A percentile compares a stretch with the other conserved stretches of the same genome.
phyloP scores from a whole-genome alignment of 805 yeast species.

The Yarrowia divulgata region DNA sequence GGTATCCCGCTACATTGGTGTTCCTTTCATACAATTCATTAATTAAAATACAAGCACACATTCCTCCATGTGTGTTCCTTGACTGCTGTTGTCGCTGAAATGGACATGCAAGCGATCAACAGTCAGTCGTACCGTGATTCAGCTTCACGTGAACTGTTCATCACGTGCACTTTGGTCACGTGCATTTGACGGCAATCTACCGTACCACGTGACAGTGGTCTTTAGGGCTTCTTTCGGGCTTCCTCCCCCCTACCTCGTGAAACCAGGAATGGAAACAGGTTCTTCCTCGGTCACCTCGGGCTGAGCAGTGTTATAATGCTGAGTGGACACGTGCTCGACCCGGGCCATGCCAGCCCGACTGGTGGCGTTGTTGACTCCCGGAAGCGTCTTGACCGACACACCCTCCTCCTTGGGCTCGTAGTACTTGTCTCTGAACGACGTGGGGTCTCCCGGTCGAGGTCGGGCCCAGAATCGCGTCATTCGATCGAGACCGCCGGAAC shows the following conservation, averaged over 20 bases:
- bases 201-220: no score
- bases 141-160: no score
- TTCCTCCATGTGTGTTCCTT: no score
- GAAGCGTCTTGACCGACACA: slow-evolving; percentile 39
- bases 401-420: slow-evolving; percentile 63
- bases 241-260: neutral
- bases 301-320: slow-evolving; percentile 31
- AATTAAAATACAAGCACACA: neutral
- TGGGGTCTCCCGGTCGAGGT: slow-evolving; percentile 87
- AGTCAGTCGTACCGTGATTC: no score
- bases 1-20: no score
- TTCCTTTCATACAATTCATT: neutral
- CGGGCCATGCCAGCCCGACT: slow-evolving; percentile 30
- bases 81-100: no score
- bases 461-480: slow-evolving; percentile 94
- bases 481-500: slow-evolving; percentile 93
- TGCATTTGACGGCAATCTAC: no score
- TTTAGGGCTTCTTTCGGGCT: no score
- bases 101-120: no score
- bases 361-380: slow-evolving; percentile 36
- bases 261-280: slow-evolving; percentile 28
- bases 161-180: no score
- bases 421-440: slow-evolving; percentile 79
- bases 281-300: slow-evolving; percentile 15
- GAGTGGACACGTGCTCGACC: slow-evolving; percentile 28